Evolutionary conservation across 2,329 filamentous ascomycete genomes (phyloP), one percentile per base, ranked within the genome.

Genomic region (Trichoderma sp.): DNA sequence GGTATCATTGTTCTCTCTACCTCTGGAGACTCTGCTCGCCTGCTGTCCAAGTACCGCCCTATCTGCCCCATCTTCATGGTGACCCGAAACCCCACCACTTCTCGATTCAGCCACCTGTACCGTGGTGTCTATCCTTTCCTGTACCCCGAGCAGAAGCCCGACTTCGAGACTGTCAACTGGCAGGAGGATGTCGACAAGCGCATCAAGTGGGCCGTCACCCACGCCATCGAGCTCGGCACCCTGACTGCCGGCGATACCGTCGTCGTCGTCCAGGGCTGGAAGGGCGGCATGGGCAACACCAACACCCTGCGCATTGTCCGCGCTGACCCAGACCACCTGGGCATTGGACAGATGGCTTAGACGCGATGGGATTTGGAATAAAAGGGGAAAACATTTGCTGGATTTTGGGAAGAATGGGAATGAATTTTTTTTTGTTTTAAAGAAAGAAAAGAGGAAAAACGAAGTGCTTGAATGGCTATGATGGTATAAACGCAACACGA

Each of bases 21-120:
- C 69, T 97, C 95, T 76, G 96, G 96, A 81, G 93, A 93, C 80
- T 98, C 95, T 76, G 96, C 96, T 73, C 94, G 96, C 79, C 91
- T 98, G 74, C 88, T 98, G 76, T 97, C 95, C 86, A 99, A 99
- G 88, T 99, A 98, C 87, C 93, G 96, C 80, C 96, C 96, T 66
- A 95, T 98, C 75, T 98, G 95, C 90, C 96, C 96, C 78, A 98
- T 99, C 86, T 95, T 99, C 88, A 98, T 98, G 95, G 93, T 99
- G 75, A 97, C 95, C 75, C 92, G 96, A 79, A 97, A 92, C 82
- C 85, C 90, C 63, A 90, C 89, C 76, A 93, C 96, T 67, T 92
- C 94, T 73, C 89, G 96, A 84, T 98, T 96, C 84, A 92, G 91
- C 76, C 96, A 99, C 84, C 85, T 99, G 82, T 98, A 98, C 87